Evolutionary conservation across 1,284 basidiomycete genomes (phyloP).

Genomic region (Sporisorium sorghi): DNA sequence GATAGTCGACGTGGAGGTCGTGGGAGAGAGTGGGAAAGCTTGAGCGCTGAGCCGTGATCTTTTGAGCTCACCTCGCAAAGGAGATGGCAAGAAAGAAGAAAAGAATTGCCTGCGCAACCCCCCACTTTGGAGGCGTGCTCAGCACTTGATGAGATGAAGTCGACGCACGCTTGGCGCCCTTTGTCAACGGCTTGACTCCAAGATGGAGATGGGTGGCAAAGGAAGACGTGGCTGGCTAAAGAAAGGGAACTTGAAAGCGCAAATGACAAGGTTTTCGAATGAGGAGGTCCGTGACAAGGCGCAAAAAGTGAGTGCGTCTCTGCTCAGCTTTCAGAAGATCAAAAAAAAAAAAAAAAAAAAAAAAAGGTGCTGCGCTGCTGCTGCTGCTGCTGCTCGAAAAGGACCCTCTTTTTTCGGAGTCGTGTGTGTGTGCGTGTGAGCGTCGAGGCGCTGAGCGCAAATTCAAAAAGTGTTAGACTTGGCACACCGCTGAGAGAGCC

Average conservation of each 20-base stretch:
- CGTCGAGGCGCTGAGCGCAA: neutral
- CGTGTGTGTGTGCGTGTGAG: neutral
- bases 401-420: neutral
- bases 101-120: neutral
- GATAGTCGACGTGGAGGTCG: neutral
- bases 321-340: neutral
- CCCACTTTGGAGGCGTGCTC: neutral
- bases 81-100: neutral
- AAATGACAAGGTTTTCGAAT: neutral
- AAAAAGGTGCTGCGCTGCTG: no score
- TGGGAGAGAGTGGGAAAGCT: neutral
- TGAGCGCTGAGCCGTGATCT: neutral
- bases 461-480: conserved; percentile 1
- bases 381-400: neutral
- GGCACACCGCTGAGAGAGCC: neutral
- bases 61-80: neutral
- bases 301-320: neutral
- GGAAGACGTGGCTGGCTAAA: neutral
- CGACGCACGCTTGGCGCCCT: neutral
- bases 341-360: neutral
- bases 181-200: neutral
- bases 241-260: neutral
- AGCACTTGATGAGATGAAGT: conserved; percentile 8
- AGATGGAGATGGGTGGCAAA: neutral
- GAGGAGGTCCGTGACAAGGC: conserved; percentile 1